Conservation (phyloP, 257 asterid genomes). For the Fraxinus excelsior region DNA sequence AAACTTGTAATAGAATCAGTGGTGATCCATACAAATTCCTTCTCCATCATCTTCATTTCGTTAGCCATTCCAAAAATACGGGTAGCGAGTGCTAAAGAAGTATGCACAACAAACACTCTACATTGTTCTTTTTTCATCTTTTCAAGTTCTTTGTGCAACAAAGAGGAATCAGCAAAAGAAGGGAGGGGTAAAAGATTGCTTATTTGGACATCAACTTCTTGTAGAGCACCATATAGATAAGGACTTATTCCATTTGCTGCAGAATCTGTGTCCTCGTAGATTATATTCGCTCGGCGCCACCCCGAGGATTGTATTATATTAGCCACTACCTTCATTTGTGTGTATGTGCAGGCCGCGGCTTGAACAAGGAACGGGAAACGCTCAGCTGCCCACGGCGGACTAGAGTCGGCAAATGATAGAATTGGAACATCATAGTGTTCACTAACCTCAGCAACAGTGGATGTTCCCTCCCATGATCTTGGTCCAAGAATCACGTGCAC, state of each 20-base stretch:
- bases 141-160: constrained; percentile 28
- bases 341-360: constrained; percentile 32
- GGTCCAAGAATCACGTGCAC: constrained; percentile 43
- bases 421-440: constrained; percentile 22
- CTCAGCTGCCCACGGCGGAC: constrained; percentile 33
- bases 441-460: constrained; percentile 38
- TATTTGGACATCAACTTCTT: constrained; percentile 28
- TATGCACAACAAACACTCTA: constrained; percentile 43
- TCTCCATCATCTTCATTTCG: constrained; percentile 39
- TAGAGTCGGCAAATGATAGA: constrained; percentile 35
- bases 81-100: constrained; percentile 20
- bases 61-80: constrained; percentile 34
- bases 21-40: constrained; percentile 42
- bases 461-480: constrained; percentile 48
- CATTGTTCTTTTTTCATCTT: constrained; percentile 32
- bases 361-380: constrained; percentile 43
- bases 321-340: constrained; percentile 38
- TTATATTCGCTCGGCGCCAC: constrained; percentile 42
- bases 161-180: constrained; percentile 2
- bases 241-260: constrained; percentile 26
- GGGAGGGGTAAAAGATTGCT: constrained; percentile 30
- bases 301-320: constrained; percentile 27
- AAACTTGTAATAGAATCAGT: constrained; percentile 30
- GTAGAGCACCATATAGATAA: constrained; percentile 33
- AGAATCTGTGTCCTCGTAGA: constrained; percentile 41